phyloP scores from a whole-genome alignment of 768 basidiomycete genomes.

The Mycena albidolilacea region DNA sequence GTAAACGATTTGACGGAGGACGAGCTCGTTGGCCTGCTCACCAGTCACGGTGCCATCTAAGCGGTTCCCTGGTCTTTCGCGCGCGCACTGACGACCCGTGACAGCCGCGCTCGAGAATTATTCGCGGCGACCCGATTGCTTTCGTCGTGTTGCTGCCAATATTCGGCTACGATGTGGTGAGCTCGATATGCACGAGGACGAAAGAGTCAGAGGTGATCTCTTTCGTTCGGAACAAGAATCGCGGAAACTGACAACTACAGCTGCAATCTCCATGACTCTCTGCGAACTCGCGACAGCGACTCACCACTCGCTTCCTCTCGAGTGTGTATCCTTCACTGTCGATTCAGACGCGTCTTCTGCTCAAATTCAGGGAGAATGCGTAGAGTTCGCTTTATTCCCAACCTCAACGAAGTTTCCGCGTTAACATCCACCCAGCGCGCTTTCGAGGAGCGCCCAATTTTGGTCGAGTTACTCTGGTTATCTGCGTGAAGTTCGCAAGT shows the following conservation, averaged over 20 bases:
- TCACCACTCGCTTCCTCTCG: slow-evolving; percentile 76
- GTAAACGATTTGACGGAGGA: background rate
- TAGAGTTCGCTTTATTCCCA: slow-evolving; percentile 57
- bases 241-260: slow-evolving; percentile 50
- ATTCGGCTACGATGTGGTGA: slow-evolving; percentile 68
- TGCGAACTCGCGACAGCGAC: slow-evolving; percentile 85
- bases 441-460: slow-evolving; percentile 84
- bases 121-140: slow-evolving; percentile 72
- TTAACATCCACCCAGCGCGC: slow-evolving; percentile 60
- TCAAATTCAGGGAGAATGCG: slow-evolving; percentile 61
- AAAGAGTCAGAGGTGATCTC: slow-evolving; percentile 69
- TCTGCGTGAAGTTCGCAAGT: slow-evolving; percentile 83
- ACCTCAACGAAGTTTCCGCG: background rate
- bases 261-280: slow-evolving; percentile 83
- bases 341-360: slow-evolving; percentile 35
- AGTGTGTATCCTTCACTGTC: slow-evolving; percentile 63
- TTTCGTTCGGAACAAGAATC: background rate
- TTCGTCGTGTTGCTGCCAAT: slow-evolving; percentile 64
- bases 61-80: slow-evolving; percentile 10
- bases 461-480: slow-evolving; percentile 93
- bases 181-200: slow-evolving; percentile 71
- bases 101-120: slow-evolving; percentile 63
- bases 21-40: slow-evolving; percentile 33
- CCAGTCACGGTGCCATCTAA: slow-evolving; percentile 34
- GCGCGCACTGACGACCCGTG: slow-evolving; percentile 36